Evolutionary conservation across 2,329 filamentous ascomycete species (phyloP), one percentile per base, ranked within the genome.

Genomic region (Arthrobotrys entomopaga): DNA sequence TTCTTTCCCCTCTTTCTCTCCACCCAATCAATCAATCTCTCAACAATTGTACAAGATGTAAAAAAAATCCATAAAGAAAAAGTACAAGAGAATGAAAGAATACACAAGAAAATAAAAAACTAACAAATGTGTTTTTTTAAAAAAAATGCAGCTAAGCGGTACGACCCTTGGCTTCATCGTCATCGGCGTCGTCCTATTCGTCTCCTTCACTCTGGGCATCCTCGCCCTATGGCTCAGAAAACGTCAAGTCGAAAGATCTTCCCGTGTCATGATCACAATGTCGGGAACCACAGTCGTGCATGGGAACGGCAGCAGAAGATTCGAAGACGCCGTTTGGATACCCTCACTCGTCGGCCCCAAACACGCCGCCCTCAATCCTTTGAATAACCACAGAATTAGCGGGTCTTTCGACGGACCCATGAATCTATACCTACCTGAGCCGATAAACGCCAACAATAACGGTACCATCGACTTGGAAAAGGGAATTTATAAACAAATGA

Each of bases 261-360:
- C 67, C 19, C 54, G 60, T n/a, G 46, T 54, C 0, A 72, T 72
- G 67, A 57, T 72, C 11, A 72, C 67, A 15, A 72, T 72, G 67
- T n/a, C 59, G 13, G 67, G 67, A 8, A 72, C 67, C 0, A 72
- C 67, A 0, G 61, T 72, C 34, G 60, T 58, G 6, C 34, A 59
- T n/a, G 40, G 29, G 15, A 52, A 72, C n/a, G 67, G 67, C 13
- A 34, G 24, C 5, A 40, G 40, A 13, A 43, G 48, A 15, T 38
- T 72, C 10, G 8, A 53, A 22, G 67, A 65, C 19, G 50, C 67
- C 4, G 15, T 48, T 15, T 72, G 67, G 67, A 42, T 58, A 7
- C 67, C 66, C 1, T 10, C 34, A n/a, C 20, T 38, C 13, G 54
- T 42, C 13, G 64, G 54, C 4, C 54, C 54, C 2, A 46, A 34